Conservation (phyloP, 164 flowering plant species). For the Vitis vinifera region DNA sequence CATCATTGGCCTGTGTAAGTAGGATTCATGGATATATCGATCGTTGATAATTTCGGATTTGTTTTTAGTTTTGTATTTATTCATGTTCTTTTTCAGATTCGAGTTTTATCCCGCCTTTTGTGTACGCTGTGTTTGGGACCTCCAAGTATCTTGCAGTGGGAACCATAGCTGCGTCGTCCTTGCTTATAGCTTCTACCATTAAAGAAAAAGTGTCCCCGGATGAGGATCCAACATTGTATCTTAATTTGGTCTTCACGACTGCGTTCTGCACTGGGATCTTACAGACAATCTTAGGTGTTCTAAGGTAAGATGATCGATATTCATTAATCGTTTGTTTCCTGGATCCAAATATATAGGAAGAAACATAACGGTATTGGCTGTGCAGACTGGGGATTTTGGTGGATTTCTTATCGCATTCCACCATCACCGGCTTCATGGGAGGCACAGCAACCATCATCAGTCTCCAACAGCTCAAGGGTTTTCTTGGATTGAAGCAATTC, state of each 20-base stretch:
- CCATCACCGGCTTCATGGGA: conserved; percentile 68
- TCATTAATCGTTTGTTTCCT: too few species aligned
- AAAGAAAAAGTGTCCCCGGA: conserved; percentile 31
- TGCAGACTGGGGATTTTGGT: conserved; percentile 62
- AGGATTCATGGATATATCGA: too few species aligned
- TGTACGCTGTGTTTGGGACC: conserved; percentile 60
- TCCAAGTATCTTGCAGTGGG: conserved; percentile 65
- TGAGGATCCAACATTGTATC: conserved; percentile 37
- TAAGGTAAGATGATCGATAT: conserved; percentile 37
- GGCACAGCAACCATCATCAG: conserved; percentile 64
- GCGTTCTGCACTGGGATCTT: conserved; percentile 61
- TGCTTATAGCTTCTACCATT: conserved; percentile 65
- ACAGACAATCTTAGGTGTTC: conserved; percentile 51
- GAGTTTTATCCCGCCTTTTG: conserved; percentile 69
- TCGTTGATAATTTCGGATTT: too few species aligned
- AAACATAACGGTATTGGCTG: background rate
- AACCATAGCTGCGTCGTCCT: conserved; percentile 58
- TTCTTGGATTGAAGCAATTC: conserved; percentile 61
- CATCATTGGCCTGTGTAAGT: conserved; percentile 66
- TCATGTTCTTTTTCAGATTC: conserved; percentile 40
- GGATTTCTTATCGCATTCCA: conserved; percentile 65
- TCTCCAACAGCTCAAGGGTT: conserved; percentile 72
- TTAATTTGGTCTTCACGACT: conserved; percentile 53
- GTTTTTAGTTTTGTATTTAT: background rate
- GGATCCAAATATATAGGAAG: background rate